Conservation (phyloP, 495 filamentous ascomycete species). For the Daldinia grandis region DNA sequence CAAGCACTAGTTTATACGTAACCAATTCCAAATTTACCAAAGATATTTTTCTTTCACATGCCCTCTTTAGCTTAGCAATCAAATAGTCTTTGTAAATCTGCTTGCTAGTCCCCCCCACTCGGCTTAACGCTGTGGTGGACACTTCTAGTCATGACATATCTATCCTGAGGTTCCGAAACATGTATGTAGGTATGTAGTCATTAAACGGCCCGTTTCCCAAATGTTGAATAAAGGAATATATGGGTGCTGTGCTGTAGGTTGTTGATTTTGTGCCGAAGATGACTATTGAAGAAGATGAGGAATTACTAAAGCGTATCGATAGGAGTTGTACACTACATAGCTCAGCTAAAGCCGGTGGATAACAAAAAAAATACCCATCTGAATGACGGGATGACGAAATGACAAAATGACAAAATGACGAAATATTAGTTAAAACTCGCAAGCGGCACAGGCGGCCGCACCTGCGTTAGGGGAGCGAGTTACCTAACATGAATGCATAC, state of each 20-base stretch:
- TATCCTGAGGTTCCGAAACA: not conserved
- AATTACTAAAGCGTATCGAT: conserved; percentile 30
- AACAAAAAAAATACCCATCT: not conserved
- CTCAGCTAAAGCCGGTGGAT: not conserved
- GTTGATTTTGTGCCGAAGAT: conserved; percentile 30
- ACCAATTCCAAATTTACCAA: conserved; percentile 32
- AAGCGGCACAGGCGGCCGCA: conserved; percentile 21
- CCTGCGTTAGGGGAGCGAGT: conserved; percentile 5
- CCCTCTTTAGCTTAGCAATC: conserved; percentile 26
- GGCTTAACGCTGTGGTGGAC: conserved; percentile 5
- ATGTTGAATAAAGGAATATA: conserved; percentile 24
- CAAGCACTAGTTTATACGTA: not conserved
- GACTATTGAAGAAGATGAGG: conserved; percentile 1
- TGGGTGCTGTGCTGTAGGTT: not conserved
- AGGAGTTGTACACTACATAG: not conserved
- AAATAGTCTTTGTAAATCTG: not conserved
- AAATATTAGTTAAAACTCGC: conserved; percentile 15
- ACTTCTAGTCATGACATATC: not conserved
- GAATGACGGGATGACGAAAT: conserved; percentile 20
- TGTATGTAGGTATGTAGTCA: no score
- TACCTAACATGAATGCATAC: no score
- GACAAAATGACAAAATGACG: conserved; percentile 20
- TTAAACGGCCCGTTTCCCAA: conserved; percentile 20
- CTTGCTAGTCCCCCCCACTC: conserved; percentile 11
- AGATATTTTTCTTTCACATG: conserved; percentile 5